Evolutionary conservation across 2,329 filamentous ascomycete genomes (phyloP).

Genomic region (Didymellaceae sp.): DNA sequence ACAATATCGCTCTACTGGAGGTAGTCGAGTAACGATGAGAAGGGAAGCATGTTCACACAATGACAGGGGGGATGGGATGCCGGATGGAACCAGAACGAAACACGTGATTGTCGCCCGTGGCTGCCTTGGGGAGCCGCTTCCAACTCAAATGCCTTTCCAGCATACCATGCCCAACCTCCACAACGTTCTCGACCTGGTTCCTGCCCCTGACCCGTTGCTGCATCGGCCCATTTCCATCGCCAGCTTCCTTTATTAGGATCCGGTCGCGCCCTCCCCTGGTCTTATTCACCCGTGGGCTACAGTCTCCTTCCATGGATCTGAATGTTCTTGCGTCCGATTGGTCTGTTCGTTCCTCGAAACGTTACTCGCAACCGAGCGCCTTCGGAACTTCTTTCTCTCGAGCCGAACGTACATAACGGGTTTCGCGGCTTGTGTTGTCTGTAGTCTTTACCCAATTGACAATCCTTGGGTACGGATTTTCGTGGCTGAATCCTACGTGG

Average conservation of each 20-base stretch:
- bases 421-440: background rate
- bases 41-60: background rate
- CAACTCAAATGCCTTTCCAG: background rate
- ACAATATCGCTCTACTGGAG: background rate
- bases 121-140: no score
- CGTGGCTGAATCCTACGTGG: background rate
- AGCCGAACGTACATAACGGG: slow-evolving; percentile 2
- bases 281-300: background rate
- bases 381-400: background rate
- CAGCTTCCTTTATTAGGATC: background rate
- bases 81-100: background rate
- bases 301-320: background rate
- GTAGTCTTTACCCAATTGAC: background rate
- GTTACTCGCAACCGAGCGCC: background rate
- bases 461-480: background rate
- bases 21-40: background rate
- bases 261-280: background rate
- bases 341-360: slow-evolving; percentile 6
- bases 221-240: background rate
- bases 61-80: background rate
- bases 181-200: slow-evolving; percentile 8
- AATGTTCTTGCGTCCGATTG: slow-evolving; percentile 1
- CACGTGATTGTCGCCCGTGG: slow-evolving; percentile 16
- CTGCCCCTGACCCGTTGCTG: background rate
- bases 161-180: background rate